phyloP scores from a whole-genome alignment of 352 stramenopile species.

The Aphanomyces cochlioides region DNA sequence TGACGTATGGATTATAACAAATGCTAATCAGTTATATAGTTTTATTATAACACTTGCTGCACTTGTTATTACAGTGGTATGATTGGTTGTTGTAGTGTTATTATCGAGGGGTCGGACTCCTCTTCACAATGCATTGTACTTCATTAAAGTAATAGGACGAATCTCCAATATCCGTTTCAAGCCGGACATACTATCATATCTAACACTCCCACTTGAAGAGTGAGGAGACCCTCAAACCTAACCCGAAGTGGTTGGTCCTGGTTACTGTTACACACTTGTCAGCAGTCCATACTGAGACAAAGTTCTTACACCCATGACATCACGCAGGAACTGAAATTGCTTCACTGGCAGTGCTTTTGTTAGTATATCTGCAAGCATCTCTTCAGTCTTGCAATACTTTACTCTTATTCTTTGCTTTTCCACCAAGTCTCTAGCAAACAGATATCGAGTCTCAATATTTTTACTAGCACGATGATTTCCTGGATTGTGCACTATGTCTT shows the following conservation, averaged over 20 bases:
- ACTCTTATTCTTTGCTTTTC: neutral
- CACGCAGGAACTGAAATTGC: neutral
- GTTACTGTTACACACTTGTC: too few species aligned
- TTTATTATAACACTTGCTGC: too few species aligned
- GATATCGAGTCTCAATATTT: neutral
- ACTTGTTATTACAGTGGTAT: too few species aligned
- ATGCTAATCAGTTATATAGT: too few species aligned
- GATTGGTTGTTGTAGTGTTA: too few species aligned
- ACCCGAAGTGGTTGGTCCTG: neutral
- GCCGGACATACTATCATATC: neutral
- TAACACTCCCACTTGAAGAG: slow-evolving; percentile 2
- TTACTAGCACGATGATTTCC: neutral
- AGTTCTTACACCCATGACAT: too few species aligned
- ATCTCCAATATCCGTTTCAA: neutral
- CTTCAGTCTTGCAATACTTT: neutral
- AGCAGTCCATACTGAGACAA: too few species aligned
- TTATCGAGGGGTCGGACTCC: too few species aligned
- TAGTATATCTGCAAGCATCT: neutral
- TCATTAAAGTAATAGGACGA: too few species aligned
- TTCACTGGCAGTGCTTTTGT: neutral
- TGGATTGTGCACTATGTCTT: neutral
- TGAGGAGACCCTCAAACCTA: neutral
- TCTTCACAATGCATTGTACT: too few species aligned
- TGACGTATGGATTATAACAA: too few species aligned
- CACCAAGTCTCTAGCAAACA: neutral